Evolutionary conservation across 1,284 basidiomycete genomes (phyloP).

Genomic region (Cutaneotrichosporon sp.): DNA sequence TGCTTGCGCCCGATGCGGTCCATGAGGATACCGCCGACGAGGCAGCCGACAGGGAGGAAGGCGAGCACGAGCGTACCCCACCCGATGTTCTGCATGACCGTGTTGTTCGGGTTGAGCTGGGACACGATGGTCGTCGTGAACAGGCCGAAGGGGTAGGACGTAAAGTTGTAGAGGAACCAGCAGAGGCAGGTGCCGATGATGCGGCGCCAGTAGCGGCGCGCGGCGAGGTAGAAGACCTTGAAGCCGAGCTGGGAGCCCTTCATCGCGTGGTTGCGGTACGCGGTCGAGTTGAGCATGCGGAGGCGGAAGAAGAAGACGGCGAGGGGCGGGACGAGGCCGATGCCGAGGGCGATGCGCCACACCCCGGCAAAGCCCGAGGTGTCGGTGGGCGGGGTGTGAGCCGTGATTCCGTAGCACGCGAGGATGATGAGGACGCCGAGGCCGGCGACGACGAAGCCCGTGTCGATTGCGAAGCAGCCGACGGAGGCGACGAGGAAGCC

Average conservation of each 20-base stretch:
- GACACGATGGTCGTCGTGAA: constrained; percentile 67
- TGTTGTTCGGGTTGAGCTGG: constrained; percentile 56
- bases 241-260: constrained; percentile 23
- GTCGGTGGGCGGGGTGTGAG: constrained; percentile 2
- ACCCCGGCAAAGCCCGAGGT: constrained; percentile 22
- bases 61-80: constrained; percentile 38
- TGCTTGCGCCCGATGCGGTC: constrained; percentile 67
- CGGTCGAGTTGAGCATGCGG: constrained; percentile 35
- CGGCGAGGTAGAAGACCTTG: constrained; percentile 53
- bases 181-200: constrained; percentile 58
- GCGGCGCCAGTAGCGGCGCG: constrained; percentile 67
- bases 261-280: constrained; percentile 35
- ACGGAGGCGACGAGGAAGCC: constrained; percentile 74
- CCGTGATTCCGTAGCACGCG: constrained; percentile 23
- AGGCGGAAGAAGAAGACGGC: constrained; percentile 39
- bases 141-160: constrained; percentile 61
- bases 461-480: constrained; percentile 57
- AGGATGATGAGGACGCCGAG: constrained; percentile 31
- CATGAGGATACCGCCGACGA: constrained; percentile 70
- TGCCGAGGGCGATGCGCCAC: constrained; percentile 35
- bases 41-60: constrained; percentile 61
- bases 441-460: constrained; percentile 27
- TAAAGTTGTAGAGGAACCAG: constrained; percentile 68
- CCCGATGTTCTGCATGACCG: constrained; percentile 48
- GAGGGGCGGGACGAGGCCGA: constrained; percentile 34